A percentile compares a stretch with the other conserved stretches of the same genome.
Conservation (phyloP, 2,329 filamentous ascomycete genomes). For the Fusarium vanettenii region DNA sequence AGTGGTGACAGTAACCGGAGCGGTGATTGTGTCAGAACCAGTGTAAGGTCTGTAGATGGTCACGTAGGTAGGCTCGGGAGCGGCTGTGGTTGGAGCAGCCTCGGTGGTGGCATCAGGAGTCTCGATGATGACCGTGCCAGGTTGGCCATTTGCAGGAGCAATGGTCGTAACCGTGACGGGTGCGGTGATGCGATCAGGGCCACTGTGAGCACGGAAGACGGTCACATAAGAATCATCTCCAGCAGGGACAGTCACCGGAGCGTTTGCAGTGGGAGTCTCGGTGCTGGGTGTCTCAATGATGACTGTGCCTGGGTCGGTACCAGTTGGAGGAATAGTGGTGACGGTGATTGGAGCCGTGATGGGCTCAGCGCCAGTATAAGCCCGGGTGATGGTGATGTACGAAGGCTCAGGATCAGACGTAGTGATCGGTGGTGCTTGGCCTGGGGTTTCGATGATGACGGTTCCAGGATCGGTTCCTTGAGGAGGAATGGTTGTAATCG, state of each 20-base stretch:
- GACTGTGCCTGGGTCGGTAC: neutral
- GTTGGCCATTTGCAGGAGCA: neutral
- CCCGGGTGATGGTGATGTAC: neutral
- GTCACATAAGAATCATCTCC: constrained; percentile 17
- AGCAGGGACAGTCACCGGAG: neutral
- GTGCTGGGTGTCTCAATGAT: neutral
- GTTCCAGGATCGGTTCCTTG: constrained; percentile 3
- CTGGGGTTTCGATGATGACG: constrained; percentile 14
- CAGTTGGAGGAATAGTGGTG: neutral
- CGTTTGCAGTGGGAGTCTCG: neutral
- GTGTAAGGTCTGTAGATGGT: constrained; percentile 8
- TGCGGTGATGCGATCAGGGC: neutral
- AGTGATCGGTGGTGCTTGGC: neutral
- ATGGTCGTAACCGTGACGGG: neutral
- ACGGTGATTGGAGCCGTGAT: neutral
- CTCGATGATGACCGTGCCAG: constrained; percentile 4
- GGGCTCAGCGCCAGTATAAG: neutral
- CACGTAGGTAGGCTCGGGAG: neutral
- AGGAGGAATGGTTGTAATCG: neutral
- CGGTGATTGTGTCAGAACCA: neutral
- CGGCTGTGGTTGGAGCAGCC: neutral
- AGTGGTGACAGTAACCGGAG: constrained; percentile 7
- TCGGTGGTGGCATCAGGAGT: neutral
- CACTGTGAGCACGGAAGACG: constrained; percentile 21
- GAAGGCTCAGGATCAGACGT: neutral